A percentile compares a stretch with the other conserved stretches of the same genome.
Conservation (phyloP, 2,329 filamentous ascomycete species). For the Cladosporium sp. region DNA sequence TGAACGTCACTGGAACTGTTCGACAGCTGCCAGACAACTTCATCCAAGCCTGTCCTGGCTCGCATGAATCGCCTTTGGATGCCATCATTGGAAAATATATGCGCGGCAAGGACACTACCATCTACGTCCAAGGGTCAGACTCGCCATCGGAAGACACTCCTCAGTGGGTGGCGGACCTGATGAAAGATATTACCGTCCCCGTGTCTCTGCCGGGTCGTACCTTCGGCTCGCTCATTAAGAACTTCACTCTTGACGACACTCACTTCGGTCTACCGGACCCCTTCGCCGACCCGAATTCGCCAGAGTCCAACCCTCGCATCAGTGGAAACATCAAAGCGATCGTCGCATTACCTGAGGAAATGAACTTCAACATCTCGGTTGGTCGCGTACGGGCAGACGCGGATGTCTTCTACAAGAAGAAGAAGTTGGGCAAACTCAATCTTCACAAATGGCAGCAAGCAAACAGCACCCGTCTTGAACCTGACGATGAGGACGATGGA, state of each 20-base stretch:
- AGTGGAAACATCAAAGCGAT: conserved; percentile 78
- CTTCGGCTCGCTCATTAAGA: conserved; percentile 76
- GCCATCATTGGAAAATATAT: conserved; percentile 74
- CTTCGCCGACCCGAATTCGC: conserved; percentile 66
- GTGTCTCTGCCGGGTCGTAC: conserved; percentile 76
- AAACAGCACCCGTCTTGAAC: conserved; percentile 65
- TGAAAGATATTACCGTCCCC: conserved; percentile 76
- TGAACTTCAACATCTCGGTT: conserved; percentile 80
- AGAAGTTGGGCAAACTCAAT: conserved; percentile 75
- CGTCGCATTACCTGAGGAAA: conserved; percentile 71
- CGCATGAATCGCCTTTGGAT: conserved; percentile 76
- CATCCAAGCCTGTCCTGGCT: conserved; percentile 66
- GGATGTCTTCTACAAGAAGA: conserved; percentile 70
- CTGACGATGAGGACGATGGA: conserved; percentile 47
- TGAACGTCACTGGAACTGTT: conserved; percentile 67
- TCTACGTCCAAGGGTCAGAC: conserved; percentile 76
- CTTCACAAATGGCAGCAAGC: conserved; percentile 77
- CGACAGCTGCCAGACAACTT: conserved; percentile 67
- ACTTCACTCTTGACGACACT: conserved; percentile 79
- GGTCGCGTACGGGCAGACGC: conserved; percentile 68
- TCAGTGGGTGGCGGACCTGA: conserved; percentile 71
- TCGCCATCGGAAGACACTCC: conserved; percentile 63
- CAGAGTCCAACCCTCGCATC: conserved; percentile 68
- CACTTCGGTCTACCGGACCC: conserved; percentile 81
- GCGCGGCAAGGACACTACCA: conserved; percentile 66